Evolutionary conservation across 495 filamentous ascomycete genomes (phyloP), one percentile per base, ranked within the genome.

Genomic region (Penicilliopsis zonata): DNA sequence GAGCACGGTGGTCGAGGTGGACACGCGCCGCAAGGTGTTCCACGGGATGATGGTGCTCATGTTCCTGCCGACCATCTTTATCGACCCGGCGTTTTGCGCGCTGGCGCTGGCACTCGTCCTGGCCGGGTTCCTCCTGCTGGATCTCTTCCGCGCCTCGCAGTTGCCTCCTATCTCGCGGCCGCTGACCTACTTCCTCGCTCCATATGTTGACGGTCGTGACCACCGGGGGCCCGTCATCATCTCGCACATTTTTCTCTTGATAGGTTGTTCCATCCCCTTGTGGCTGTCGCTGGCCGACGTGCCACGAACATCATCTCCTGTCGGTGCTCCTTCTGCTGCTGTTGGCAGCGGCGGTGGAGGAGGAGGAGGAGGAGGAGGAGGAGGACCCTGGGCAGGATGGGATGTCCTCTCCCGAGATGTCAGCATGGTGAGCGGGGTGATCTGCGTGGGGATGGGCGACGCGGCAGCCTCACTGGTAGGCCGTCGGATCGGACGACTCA

Each of bases 1-100:
- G 16, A 80, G 78, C 22, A 54, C 74, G 9, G 49, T 80, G 33
- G 69, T 70, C 4, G 83, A 94, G 57, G 86, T 96, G 21, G 92
- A 99, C 55, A 99, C 90, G 2, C 72, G 90, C n/a, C 75, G 90
- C 22, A 99, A 99, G 55, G 81, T 99, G 7, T 99, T 99, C 55
- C 90, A 99, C 53, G 90, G 88, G 40, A 94, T 86, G 75, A 94
- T 95, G 74, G 86, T 96, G 21, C 69, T 75, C 25, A 93, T 99
- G 83, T 80, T 99, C 39, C 67, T 95, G 2, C 85, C 90, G 8
- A 72, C 82, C 2, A 77, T 76, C 2, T 92, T 77, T 46, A 53
- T 95, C 38, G 92, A 96, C 52, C 92, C 90, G 5, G 53, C 74
- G 12, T 96, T 86, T 48, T 72, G 75, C 28, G 72, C 83, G 1